Evolutionary conservation across 2,329 filamentous ascomycete species (phyloP).

Genomic region (Fusarium sp.): DNA sequence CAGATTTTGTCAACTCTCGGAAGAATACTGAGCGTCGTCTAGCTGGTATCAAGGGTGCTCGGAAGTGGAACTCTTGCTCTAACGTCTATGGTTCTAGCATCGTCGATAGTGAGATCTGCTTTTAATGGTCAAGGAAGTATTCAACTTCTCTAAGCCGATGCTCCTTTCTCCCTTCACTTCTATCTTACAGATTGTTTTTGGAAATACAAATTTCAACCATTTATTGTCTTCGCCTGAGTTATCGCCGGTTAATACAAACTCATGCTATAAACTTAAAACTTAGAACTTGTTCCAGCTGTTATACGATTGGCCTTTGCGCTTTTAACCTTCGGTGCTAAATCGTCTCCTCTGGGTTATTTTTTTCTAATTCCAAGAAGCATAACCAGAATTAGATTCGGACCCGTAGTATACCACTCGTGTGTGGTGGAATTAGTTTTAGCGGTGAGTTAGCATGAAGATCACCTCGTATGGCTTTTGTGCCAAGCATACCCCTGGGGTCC

Average conservation of each 20-base stretch:
- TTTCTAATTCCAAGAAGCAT: not conserved
- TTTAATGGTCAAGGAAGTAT: rapidly evolving
- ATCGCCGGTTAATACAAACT: rapidly evolving
- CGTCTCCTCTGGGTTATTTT: rapidly evolving
- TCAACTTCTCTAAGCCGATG: not conserved
- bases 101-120: rapidly evolving
- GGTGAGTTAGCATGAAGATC: not conserved
- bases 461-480: not conserved
- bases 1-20: conserved; percentile 89
- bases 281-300: too few relatives aligned
- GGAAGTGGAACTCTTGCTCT: not conserved
- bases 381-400: not conserved
- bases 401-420: rapidly evolving
- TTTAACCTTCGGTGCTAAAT: not conserved
- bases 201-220: not conserved
- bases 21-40: conserved; percentile 64
- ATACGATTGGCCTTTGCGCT: not conserved
- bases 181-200: not conserved
- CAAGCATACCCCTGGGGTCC: not conserved
- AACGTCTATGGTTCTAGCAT: too few relatives aligned
- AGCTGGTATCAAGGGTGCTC: not conserved
- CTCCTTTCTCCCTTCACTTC: not conserved
- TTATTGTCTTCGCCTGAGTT: not conserved
- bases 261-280: rapidly evolving
- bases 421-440: not conserved